These are phyloP conservation scores for Tylopilus felleus DNA, from an alignment of 768 basidiomycete genomes.

Conservation along the genomic window DNA sequence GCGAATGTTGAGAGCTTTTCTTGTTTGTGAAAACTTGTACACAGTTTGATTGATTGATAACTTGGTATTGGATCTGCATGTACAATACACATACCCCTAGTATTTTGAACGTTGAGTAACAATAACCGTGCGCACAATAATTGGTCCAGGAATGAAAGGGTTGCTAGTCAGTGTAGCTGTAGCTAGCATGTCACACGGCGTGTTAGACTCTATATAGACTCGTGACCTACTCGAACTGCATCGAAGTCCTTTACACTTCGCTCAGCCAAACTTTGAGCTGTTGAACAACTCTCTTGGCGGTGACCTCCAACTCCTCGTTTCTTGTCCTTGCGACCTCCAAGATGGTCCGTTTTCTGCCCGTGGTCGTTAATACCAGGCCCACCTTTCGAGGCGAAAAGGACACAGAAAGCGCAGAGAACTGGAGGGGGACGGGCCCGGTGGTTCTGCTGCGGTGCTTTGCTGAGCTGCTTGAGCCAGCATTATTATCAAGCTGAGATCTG, in stretches of 20 bases:
- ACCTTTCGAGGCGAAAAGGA: conserved; percentile 40
- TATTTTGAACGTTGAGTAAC: no score
- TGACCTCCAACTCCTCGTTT: conserved; percentile 54
- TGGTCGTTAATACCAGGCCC: conserved; percentile 33
- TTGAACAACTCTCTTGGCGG: conserved; percentile 50
- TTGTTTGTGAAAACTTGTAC: no score
- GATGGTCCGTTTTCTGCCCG: conserved; percentile 48
- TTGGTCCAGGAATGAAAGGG: not conserved
- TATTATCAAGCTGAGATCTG: not conserved
- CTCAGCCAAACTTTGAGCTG: conserved; percentile 46
- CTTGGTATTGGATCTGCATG: not conserved
- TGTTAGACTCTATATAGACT: not conserved
- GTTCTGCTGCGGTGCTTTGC: not conserved
- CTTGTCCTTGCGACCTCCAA: conserved; percentile 48
- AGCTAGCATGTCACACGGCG: not conserved
- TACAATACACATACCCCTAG: not conserved
- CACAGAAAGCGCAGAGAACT: conserved; percentile 37
- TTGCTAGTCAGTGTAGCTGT: not conserved
- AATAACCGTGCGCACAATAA: no score
- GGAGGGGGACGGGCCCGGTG: conserved; percentile 17
- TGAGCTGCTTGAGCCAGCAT: conserved; percentile 5
- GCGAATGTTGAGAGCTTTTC: no score
- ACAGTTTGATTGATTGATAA: no score
- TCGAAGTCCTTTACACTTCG: conserved; percentile 7
- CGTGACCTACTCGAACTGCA: not conserved